Base-by-base conservation (phyloP, 2,329 filamentous ascomycete species). In the Alternaria ventricosa region DNA sequence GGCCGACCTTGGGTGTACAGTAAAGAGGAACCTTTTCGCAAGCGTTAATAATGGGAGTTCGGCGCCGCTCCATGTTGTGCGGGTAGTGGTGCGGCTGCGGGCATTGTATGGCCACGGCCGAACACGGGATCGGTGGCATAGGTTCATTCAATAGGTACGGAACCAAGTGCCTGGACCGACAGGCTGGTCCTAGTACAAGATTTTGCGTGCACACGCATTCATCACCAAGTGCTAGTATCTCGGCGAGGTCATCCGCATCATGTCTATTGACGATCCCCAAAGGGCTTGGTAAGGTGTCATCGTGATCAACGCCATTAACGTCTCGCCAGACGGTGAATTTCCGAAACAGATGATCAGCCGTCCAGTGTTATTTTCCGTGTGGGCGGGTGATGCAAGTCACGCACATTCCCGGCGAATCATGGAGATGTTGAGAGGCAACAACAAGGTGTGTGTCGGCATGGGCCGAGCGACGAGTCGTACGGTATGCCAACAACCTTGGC, bases 171-270 rank as follows among this genome's bases (percentile, higher is more conserved):
- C 56, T 51, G n/a, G 33, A 25, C 44, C 44, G 20, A 56, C 64
- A 67, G 55, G 66, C 61, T 49, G 49, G 47, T 41, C 58, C 51
- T 60, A 60, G 58, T 55, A 55, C 44, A 4, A 44, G 58, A 60
- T 61, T n/a, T 28, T 44, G 23, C 8, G 68, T 63, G 55, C 61
- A 57, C 57, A 50, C 63, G 51, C 54, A 59, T 58, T 68, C 67
- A 66, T 73, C 70, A 71, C 54, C 45, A 57, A 66, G 18, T 69
- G 60, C 58, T 53, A 67, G 64, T 61, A 44, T 71, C 67, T 76
- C 75, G 74, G 74, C 75, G 74, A 78, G 67, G 67, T 76, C 63
- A 55, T 69, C 50, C 61, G 66, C 51, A 61, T 64, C 60, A 64
- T 55, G 63, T 60, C 66, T 44, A 63, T 62, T 59, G 54, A 60